Conservation (phyloP, 345 rosid genomes). For the Adansonia digitata region DNA sequence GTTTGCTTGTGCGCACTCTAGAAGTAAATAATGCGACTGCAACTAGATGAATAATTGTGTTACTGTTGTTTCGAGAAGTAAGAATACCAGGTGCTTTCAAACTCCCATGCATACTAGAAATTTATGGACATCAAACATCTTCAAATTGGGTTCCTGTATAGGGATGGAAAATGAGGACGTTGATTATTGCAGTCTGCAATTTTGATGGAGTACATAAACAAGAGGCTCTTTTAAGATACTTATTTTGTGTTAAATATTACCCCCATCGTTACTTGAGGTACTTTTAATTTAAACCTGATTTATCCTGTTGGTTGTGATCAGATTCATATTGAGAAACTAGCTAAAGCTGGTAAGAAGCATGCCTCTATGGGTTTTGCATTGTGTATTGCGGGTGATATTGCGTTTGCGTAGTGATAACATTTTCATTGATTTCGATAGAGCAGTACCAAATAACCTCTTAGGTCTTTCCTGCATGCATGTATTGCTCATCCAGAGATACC, state of each 20-base stretch:
- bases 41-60: no score
- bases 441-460: slow-evolving; percentile 83
- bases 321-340: slow-evolving; percentile 66
- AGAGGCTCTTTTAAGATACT: slow-evolving; percentile 85
- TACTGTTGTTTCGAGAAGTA: no score
- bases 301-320: slow-evolving; percentile 24
- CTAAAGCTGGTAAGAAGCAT: slow-evolving; percentile 58
- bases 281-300: neutral
- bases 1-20: no score
- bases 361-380: slow-evolving; percentile 59
- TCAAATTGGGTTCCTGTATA: slow-evolving; percentile 61
- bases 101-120: slow-evolving; percentile 80
- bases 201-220: slow-evolving; percentile 69
- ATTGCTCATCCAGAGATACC: slow-evolving; percentile 75
- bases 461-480: slow-evolving; percentile 69
- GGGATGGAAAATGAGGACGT: slow-evolving; percentile 45
- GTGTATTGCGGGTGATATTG: slow-evolving; percentile 68
- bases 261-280: neutral
- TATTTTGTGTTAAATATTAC: neutral
- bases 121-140: slow-evolving; percentile 82
- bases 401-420: slow-evolving; percentile 86
- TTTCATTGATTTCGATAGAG: slow-evolving; percentile 91
- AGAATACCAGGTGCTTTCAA: slow-evolving; percentile 67
- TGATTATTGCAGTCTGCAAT: slow-evolving; percentile 66
- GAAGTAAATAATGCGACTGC: no score